Evolutionary conservation across 163 green algal species (phyloP), one percentile per base, ranked within the genome.

Genomic region (Chlamydomonas reinhardtii): DNA sequence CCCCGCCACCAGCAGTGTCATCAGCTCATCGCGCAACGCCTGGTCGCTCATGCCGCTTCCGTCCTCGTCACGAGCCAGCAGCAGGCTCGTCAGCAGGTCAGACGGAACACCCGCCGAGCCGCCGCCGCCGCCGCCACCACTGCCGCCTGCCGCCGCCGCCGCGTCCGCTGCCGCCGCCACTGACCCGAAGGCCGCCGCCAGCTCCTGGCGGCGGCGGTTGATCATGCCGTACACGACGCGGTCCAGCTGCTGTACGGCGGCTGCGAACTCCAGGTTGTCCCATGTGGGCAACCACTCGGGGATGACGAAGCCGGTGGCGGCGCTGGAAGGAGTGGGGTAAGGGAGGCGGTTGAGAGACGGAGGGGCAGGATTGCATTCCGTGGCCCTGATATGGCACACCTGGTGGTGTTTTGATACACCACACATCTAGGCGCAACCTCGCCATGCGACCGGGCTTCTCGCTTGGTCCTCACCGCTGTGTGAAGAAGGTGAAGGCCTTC

Each of bases 1-100:
- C 0, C 96, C 96, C 20, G 96, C 96, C 69, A 98, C 92, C 75
- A 99, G 92, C 78, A 99, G 88, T 25, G 96, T 99, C 95, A 98
- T 98, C 32, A 97, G 85, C 91, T 99, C 96, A 72, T 98, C 96
- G 0, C 96, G 91, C 78, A 98, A 88, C 11, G 91, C 86, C 4
- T 62, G 24, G 77, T 97, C 89, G 16, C 62, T 86, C 94, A 98
- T 97, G 73, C 89, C 91, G 61, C 61, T 73, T 12, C 90, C 91
- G n/a, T 87, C 87, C 37, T 94, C 91, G 75, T 94, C 91, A 14
- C 66, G 74, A 0, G 86, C 73, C 1, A 88, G 74, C 52, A 94
- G 80, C 81, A 94, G 69, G 22, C 73, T 73, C 37, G 91, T 88
- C 48, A 94, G 72, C 76, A 94, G 77, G 73, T 94, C 91, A 8